These are phyloP conservation scores for Ceratocystis ficicola DNA, from an alignment of 2,329 filamentous ascomycete species.

Conservation along the genomic window DNA sequence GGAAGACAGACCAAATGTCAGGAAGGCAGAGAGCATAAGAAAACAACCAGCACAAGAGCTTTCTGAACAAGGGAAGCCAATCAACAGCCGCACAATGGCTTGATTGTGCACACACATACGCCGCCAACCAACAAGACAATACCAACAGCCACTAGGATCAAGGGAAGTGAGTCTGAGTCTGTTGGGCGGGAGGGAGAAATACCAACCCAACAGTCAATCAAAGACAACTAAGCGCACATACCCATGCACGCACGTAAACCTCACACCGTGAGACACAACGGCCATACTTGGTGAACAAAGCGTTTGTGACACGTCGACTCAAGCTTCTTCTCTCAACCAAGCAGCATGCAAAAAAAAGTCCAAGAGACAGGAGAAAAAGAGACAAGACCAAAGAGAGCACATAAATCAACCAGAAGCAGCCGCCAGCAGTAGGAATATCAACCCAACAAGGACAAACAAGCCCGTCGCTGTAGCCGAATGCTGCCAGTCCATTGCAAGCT, in stretches of 20 bases:
- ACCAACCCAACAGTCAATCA: too few species aligned
- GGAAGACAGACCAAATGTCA: not conserved
- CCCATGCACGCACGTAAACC: too few species aligned
- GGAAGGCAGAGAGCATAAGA: not conserved
- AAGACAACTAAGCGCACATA: too few species aligned
- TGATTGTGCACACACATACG: not conserved
- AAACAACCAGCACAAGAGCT: not conserved
- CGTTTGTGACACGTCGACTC: conserved; percentile 6
- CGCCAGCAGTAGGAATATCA: not conserved
- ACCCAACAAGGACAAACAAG: not conserved
- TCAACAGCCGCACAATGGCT: not conserved
- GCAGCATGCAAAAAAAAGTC: not conserved
- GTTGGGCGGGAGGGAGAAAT: too few species aligned
- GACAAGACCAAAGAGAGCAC: not conserved
- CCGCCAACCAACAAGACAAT: too few species aligned
- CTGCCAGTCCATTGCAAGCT: not conserved
- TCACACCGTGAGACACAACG: not conserved
- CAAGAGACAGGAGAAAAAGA: not conserved
- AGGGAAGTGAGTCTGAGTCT: too few species aligned
- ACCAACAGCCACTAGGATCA: too few species aligned
- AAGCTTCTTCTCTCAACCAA: not conserved
- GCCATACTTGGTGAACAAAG: not conserved
- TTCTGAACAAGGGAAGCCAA: not conserved
- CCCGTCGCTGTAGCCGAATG: conserved; percentile 1
- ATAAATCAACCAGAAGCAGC: conserved; percentile 1